These are phyloP conservation scores for Tylopilus felleus DNA, from an alignment of 768 basidiomycete species.

Conservation along the genomic window DNA sequence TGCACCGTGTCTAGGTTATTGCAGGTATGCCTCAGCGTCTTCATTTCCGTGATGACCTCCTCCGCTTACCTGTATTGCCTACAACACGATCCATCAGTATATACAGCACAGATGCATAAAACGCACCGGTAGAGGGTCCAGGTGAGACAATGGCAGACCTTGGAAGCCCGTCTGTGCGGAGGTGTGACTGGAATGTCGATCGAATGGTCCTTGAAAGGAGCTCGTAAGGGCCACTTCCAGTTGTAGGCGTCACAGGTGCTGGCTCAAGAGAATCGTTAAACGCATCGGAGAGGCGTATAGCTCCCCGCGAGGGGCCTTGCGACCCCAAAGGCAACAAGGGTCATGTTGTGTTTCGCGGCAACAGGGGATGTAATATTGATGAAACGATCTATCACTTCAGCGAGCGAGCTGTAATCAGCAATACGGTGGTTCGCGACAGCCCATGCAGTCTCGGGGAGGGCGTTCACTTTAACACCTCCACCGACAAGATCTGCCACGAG, in stretches of 20 bases:
- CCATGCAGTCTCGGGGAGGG: slow-evolving; percentile 41
- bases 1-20: slow-evolving; percentile 37
- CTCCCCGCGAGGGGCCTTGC: slow-evolving; percentile 31
- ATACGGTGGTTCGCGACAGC: slow-evolving; percentile 36
- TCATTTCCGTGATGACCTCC: slow-evolving; percentile 19
- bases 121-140: slow-evolving; percentile 23
- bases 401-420: slow-evolving; percentile 29
- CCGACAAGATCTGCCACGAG: slow-evolving; percentile 38
- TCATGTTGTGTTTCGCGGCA: slow-evolving; percentile 38
- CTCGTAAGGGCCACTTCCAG: slow-evolving; percentile 34
- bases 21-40: slow-evolving; percentile 10
- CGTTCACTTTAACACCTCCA: slow-evolving; percentile 45
- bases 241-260: slow-evolving; percentile 41
- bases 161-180: slow-evolving; percentile 23
- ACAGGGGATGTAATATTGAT: slow-evolving; percentile 3
- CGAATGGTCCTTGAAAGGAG: slow-evolving; percentile 44
- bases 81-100: slow-evolving; percentile 2
- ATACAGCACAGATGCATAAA: background rate
- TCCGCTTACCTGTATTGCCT: slow-evolving; percentile 24
- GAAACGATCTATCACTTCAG: slow-evolving; percentile 13
- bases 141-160: slow-evolving; percentile 37
- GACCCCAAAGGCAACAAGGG: slow-evolving; percentile 36
- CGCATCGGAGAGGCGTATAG: slow-evolving; percentile 36
- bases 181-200: slow-evolving; percentile 34
- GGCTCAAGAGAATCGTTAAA: slow-evolving; percentile 36